phyloP scores from a whole-genome alignment of 2,329 filamentous ascomycete species.

The Epicoccum sorghinum region DNA sequence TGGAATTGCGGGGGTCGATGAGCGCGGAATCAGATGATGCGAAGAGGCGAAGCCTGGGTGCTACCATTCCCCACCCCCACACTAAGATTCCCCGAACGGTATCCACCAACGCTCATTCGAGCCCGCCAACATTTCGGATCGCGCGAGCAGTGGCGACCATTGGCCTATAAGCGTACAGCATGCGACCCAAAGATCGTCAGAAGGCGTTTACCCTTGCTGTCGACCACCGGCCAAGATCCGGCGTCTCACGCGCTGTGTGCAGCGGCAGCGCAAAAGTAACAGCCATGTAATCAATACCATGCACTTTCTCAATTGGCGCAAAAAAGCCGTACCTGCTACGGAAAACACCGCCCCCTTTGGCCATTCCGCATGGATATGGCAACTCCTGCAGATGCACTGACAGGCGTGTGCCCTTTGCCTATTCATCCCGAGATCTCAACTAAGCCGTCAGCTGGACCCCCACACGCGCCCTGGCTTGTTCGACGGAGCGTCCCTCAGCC shows the following conservation, averaged over 20 bases:
- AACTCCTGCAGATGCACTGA: slow-evolving; percentile 30
- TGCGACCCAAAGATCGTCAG: slow-evolving; percentile 45
- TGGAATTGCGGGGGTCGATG: slow-evolving; percentile 24
- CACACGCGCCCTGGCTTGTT: slow-evolving; percentile 35
- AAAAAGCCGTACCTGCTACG: slow-evolving; percentile 40
- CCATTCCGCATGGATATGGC: slow-evolving; percentile 36
- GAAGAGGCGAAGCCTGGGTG: slow-evolving; percentile 26
- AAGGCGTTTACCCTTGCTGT: slow-evolving; percentile 40
- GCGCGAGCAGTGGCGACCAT: slow-evolving; percentile 39
- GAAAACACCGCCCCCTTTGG: slow-evolving; percentile 44
- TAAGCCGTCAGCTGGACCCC: slow-evolving; percentile 49
- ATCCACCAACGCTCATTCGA: slow-evolving; percentile 41
- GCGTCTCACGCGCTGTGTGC: slow-evolving; percentile 31
- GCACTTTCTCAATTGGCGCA: slow-evolving; percentile 38
- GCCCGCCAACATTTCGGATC: slow-evolving; percentile 41
- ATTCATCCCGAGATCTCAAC: slow-evolving; percentile 38
- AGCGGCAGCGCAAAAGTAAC: slow-evolving; percentile 31
- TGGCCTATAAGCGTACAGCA: slow-evolving; percentile 36
- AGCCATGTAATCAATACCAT: slow-evolving; percentile 33
- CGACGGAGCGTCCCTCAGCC: slow-evolving; percentile 25
- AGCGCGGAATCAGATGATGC: slow-evolving; percentile 46
- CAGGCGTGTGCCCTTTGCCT: slow-evolving; percentile 38
- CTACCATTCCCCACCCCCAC: slow-evolving; percentile 46
- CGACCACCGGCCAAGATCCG: slow-evolving; percentile 43
- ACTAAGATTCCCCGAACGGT: slow-evolving; percentile 41